phyloP scores from a whole-genome alignment of 1,284 basidiomycete genomes.

The Melampsora larici-populina region DNA sequence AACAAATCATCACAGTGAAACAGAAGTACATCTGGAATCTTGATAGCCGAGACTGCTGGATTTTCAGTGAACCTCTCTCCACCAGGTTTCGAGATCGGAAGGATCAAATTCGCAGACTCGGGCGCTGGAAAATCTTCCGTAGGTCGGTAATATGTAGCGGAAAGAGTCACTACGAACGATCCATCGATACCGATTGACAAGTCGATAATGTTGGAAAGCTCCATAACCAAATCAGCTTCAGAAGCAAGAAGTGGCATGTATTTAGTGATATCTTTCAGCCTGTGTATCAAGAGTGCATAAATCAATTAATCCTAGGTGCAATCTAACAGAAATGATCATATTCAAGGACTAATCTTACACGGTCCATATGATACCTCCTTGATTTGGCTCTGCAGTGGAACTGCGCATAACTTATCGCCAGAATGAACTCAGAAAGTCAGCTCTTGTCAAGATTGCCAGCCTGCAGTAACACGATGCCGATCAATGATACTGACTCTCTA shows the following conservation, averaged over 20 bases:
- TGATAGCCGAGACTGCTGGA: constrained; percentile 17
- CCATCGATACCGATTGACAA: constrained; percentile 16
- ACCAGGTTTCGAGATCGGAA: constrained; percentile 23
- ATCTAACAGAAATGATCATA: not conserved
- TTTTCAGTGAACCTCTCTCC: constrained; percentile 3
- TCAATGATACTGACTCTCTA: constrained; percentile 33
- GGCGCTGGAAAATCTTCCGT: constrained; percentile 31
- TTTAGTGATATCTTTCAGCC: constrained; percentile 35
- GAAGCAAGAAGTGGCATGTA: constrained; percentile 37
- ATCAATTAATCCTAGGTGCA: not conserved
- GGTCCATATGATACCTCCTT: constrained; percentile 40
- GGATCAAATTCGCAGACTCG: not conserved
- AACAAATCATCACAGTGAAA: not conserved
- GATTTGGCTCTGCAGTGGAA: constrained; percentile 39
- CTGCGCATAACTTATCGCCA: constrained; percentile 31
- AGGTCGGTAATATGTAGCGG: constrained; percentile 33
- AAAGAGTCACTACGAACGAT: constrained; percentile 11
- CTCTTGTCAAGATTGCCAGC: not conserved
- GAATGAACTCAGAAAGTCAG: not conserved
- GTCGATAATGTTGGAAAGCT: constrained; percentile 36
- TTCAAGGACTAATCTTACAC: constrained; percentile 17
- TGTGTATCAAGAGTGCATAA: not conserved
- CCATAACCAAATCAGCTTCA: constrained; percentile 25
- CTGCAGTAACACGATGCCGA: not conserved
- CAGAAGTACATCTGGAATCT: constrained; percentile 19